Evolutionary conservation across 2,329 filamentous ascomycete genomes (phyloP).

Genomic region (Pseudogymnoascus sp.): DNA sequence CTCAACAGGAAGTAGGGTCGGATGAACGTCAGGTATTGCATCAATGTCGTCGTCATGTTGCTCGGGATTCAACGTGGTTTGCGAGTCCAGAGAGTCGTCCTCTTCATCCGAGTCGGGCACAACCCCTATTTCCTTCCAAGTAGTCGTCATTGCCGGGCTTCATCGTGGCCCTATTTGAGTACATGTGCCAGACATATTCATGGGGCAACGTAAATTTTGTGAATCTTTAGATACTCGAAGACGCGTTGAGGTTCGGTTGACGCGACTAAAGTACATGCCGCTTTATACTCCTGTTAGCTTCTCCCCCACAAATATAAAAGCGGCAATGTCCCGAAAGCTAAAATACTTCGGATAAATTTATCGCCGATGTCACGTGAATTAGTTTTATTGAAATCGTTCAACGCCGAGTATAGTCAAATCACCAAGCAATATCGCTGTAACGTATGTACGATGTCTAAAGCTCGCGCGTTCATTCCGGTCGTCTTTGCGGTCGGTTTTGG

Average conservation of each 20-base stretch:
- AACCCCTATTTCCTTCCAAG: conserved; percentile 30
- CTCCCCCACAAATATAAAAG: neutral
- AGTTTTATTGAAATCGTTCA: neutral
- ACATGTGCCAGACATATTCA: neutral
- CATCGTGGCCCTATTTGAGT: neutral
- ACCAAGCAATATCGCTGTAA: neutral
- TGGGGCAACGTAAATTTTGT: neutral
- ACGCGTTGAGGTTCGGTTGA: neutral
- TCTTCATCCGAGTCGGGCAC: conserved; percentile 32
- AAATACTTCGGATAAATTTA: neutral
- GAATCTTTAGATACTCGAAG: neutral
- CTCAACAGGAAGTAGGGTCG: neutral
- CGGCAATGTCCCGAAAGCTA: neutral
- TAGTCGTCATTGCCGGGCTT: conserved; percentile 2
- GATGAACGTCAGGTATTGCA: neutral
- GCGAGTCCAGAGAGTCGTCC: conserved; percentile 20
- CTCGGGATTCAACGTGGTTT: neutral
- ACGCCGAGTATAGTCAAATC: neutral
- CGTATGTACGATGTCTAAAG: conserved; percentile 21
- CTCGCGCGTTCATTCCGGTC: conserved; percentile 23
- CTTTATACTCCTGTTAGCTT: neutral
- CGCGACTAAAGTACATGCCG: conserved; percentile 1
- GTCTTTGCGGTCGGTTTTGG: conserved; percentile 25
- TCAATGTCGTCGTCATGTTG: neutral
- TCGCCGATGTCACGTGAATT: neutral